These are phyloP conservation scores for Leptographium galeiforme DNA, from an alignment of 2,329 filamentous ascomycete species.

Conservation along the genomic window DNA sequence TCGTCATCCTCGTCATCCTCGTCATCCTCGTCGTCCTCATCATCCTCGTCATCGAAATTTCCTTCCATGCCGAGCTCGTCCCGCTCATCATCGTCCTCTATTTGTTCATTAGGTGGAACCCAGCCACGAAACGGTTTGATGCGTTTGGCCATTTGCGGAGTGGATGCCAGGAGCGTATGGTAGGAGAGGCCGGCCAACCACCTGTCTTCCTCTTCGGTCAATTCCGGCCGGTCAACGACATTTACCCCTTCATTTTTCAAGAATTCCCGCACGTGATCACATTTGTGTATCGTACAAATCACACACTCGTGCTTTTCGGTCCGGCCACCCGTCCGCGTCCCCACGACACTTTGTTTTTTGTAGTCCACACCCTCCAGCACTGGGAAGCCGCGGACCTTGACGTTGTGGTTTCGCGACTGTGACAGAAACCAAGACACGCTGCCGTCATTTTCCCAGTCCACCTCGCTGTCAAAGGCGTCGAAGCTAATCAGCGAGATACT, in stretches of 20 bases:
- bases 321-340: background rate
- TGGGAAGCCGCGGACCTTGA: slow-evolving; percentile 7
- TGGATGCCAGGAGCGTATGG: slow-evolving; percentile 5
- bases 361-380: slow-evolving; percentile 7
- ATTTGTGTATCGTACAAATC: slow-evolving; percentile 13
- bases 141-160: background rate
- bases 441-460: slow-evolving; percentile 4
- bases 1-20: slow-evolving; percentile 1
- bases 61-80: background rate
- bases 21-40: background rate
- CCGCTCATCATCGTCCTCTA: background rate
- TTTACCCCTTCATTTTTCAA: background rate
- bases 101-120: background rate
- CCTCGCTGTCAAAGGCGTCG: slow-evolving; percentile 6
- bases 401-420: slow-evolving; percentile 2
- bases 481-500: slow-evolving; percentile 11
- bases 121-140: background rate
- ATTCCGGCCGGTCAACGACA: background rate
- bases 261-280: slow-evolving; percentile 8
- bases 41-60: background rate
- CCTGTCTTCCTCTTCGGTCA: slow-evolving; percentile 3
- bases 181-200: slow-evolving; percentile 3
- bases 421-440: slow-evolving; percentile 8
- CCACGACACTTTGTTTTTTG: background rate
- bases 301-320: slow-evolving; percentile 10